Percentiles rank a stretch among this genome's conserved stretches.
phyloP scores from a whole-genome alignment of 1,284 basidiomycete genomes.

The Leucoagaricus sp. region DNA sequence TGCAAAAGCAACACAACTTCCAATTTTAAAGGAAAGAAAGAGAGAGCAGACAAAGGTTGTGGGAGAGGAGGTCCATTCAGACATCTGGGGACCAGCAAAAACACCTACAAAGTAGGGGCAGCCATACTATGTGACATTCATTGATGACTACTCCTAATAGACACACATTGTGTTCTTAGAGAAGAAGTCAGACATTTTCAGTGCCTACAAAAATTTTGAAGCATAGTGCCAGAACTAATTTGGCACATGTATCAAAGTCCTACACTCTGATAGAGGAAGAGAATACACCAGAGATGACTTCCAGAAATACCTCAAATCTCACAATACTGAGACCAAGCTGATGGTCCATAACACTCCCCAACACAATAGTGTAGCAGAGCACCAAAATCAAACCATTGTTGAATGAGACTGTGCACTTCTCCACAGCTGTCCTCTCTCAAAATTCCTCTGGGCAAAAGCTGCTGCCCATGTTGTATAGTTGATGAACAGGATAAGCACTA shows the following conservation, averaged over 20 bases:
- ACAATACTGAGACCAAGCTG: constrained; percentile 28
- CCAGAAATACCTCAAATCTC: constrained; percentile 22
- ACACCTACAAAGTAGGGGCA: constrained; percentile 21
- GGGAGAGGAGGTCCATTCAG: constrained; percentile 24
- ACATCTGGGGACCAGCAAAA: constrained; percentile 37
- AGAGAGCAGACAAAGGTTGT: neutral
- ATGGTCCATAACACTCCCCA: constrained; percentile 35
- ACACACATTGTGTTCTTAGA: constrained; percentile 26
- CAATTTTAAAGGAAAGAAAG: neutral
- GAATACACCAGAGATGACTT: constrained; percentile 35
- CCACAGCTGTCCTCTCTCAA: constrained; percentile 19
- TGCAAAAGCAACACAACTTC: neutral
- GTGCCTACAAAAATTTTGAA: constrained; percentile 29
- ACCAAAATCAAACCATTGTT: constrained; percentile 29
- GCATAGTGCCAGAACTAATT: constrained; percentile 29
- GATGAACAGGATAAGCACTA: constrained; percentile 34
- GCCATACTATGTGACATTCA: constrained; percentile 33
- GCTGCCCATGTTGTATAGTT: constrained; percentile 34
- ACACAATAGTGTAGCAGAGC: constrained; percentile 37
- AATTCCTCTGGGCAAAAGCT: constrained; percentile 6
- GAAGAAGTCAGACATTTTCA: constrained; percentile 28
- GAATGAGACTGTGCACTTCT: constrained; percentile 32
- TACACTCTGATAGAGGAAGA: constrained; percentile 37
- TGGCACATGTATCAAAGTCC: constrained; percentile 26
- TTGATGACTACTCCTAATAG: constrained; percentile 28